Evolutionary conservation across 805 yeast species (phyloP).

Genomic region (Naumovozyma baii): DNA sequence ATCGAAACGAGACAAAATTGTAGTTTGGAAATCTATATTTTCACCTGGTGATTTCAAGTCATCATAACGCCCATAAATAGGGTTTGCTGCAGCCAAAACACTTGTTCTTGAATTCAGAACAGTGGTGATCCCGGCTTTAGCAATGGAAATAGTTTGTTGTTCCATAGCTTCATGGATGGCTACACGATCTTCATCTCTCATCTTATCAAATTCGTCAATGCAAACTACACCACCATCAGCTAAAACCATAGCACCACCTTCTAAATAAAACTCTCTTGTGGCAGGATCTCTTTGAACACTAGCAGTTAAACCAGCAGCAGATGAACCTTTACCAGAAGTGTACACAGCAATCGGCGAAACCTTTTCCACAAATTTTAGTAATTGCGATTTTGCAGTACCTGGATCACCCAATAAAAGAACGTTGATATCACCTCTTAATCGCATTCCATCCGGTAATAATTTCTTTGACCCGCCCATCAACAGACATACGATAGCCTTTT

Average conservation of each 20-base stretch:
- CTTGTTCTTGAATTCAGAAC: conserved; percentile 92
- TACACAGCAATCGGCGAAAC: conserved; percentile 90
- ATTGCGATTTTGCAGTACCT: conserved; percentile 96
- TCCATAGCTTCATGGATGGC: conserved; percentile 99
- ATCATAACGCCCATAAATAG: conserved; percentile 92
- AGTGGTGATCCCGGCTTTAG: conserved; percentile 98
- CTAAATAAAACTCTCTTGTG: conserved; percentile 86
- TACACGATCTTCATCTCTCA: conserved; percentile 98
- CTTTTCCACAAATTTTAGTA: conserved; percentile 89
- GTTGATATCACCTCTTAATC: conserved; percentile 94
- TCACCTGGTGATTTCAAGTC: conserved; percentile 96
- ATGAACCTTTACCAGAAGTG: conserved; percentile 98
- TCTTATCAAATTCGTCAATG: conserved; percentile 97
- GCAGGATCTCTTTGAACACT: conserved; percentile 86
- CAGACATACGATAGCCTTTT: conserved; percentile 85
- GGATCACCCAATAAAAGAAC: conserved; percentile 94
- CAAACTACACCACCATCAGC: conserved; percentile 99
- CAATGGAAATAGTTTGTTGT: conserved; percentile 97
- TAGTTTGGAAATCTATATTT: conserved; percentile 94
- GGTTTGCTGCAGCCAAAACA: conserved; percentile 96
- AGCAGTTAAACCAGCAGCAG: conserved; percentile 99
- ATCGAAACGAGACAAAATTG: conserved; percentile 93
- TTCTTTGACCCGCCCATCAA: conserved; percentile 92
- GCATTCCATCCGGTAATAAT: conserved; percentile 87
- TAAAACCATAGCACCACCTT: conserved; percentile 99